Conservation (phyloP, 139 green algal genomes). For the Chlamydomonas sp. region DNA sequence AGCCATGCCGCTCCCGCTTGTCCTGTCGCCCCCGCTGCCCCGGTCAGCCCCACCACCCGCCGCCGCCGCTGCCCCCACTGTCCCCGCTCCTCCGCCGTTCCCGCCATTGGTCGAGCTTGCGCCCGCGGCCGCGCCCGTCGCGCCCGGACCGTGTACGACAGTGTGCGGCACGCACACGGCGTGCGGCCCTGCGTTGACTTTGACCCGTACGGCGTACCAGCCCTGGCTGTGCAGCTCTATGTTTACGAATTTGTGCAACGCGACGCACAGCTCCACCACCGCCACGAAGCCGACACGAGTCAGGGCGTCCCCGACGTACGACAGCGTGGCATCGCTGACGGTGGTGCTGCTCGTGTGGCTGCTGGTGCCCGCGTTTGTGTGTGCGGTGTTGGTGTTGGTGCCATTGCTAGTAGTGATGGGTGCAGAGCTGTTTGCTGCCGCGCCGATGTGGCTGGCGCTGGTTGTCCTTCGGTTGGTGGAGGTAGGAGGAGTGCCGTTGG, state of each 20-base stretch:
- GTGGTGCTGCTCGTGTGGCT: not conserved
- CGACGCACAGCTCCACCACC: conserved; percentile 15
- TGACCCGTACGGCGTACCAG: conserved; percentile 36
- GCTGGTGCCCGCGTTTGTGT: not conserved
- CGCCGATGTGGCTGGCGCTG: not conserved
- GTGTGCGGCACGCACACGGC: not conserved
- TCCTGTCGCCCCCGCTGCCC: too few species aligned
- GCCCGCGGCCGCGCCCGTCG: not conserved
- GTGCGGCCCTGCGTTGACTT: not conserved
- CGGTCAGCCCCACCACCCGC: too few species aligned
- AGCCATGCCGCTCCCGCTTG: too few species aligned
- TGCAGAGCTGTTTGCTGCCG: too few species aligned
- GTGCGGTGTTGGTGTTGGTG: too few species aligned
- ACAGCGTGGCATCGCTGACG: not conserved
- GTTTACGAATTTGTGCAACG: conserved; percentile 40
- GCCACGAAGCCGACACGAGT: conserved; percentile 1
- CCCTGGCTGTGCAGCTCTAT: conserved; percentile 42
- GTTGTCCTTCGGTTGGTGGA: not conserved
- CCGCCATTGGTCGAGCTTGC: not conserved
- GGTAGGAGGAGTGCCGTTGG: not conserved
- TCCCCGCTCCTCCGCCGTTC: too few species aligned
- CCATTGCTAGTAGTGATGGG: too few species aligned
- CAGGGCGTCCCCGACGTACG: conserved; percentile 1
- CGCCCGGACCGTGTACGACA: not conserved
- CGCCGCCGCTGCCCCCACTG: too few species aligned